Base-by-base conservation (phyloP, 139 green algal species). In the Chlorella sp. region DNA sequence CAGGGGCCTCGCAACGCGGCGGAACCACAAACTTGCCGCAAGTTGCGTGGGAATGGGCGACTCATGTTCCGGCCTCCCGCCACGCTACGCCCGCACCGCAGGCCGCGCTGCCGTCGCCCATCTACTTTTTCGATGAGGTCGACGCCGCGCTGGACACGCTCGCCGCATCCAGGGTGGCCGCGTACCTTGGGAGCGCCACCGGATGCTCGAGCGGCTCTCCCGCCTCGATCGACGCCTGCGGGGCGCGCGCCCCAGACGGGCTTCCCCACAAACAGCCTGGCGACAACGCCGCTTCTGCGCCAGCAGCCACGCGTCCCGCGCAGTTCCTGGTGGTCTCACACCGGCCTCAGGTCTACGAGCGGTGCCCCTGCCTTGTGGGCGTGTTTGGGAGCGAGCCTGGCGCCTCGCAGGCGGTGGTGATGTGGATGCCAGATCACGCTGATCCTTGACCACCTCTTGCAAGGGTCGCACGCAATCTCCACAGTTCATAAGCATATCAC, bases 111-210 rank as follows among this genome's bases (percentile, higher is more conserved):
- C 91, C 91, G 1, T 92, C 86, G 0, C 89, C 91, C 5, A 94
- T 96, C 66, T 94, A 92, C 77, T 93, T 96, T 59, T 96, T 96
- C 72, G 91, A 96, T 67, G 91, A 96, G 69, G 74, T 84, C 1
- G 86, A 90, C 42, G 76, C 74, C 5, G 83, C 82, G 17, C 77
- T 93, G 65, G 88, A 93, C 81, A 91, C 83, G 20, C 62, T 74
- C 17, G 83, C 86, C 36, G 87, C 87, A 0, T 60, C 34, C 5
- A 73, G 81, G 1, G 77, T 94, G 24, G 85, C 87, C 1, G 70
- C 85, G 14, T 94, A 84, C 78, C 82, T 91, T 35, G 67, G 62
- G 17, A n/a, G n/a, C n/a, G n/a, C n/a, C n/a, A n/a, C n/a, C n/a
- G n/a, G n/a, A n/a, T n/a, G n/a, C n/a, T n/a, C n/a, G n/a, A n/a